Evolutionary conservation across 345 rosid genomes (phyloP).

Genomic region (Rhizophora mangle): DNA sequence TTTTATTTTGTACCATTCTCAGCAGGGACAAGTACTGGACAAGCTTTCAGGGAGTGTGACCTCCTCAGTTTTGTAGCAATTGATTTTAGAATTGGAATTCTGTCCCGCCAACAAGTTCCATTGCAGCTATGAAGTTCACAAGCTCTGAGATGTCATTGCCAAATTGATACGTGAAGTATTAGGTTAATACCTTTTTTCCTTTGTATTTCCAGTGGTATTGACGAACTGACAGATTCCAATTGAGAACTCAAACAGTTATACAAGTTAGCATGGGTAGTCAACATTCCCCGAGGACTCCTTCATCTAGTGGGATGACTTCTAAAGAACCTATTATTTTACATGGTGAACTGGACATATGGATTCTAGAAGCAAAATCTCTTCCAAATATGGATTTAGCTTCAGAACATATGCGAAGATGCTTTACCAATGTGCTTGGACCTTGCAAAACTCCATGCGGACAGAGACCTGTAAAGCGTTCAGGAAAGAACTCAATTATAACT

Average conservation of each 20-base stretch:
- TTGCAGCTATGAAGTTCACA: conserved; percentile 6
- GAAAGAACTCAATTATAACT: conserved; percentile 42
- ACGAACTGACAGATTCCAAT: neutral
- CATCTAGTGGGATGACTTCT: conserved; percentile 9
- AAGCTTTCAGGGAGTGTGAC: conserved; percentile 6
- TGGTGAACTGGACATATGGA: conserved; percentile 56
- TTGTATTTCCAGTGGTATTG: neutral
- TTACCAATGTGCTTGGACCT: conserved; percentile 31
- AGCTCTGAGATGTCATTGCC: conserved; percentile 14
- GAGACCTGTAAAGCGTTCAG: conserved; percentile 12
- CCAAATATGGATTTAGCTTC: conserved; percentile 71
- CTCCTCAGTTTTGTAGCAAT: conserved; percentile 2
- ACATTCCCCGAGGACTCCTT: neutral
- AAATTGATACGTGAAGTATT: neutral
- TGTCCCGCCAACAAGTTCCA: neutral
- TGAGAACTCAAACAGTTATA: neutral
- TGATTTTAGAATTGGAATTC: neutral
- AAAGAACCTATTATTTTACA: conserved; percentile 40
- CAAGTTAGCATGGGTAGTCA: conserved; percentile 29
- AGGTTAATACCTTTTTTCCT: neutral
- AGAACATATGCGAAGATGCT: conserved; percentile 50
- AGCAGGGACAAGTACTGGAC: conserved; percentile 27
- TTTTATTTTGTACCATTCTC: neutral
- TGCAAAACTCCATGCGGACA: conserved; percentile 28
- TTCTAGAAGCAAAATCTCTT: conserved; percentile 59